Conservation (phyloP, 1,284 basidiomycete genomes). For the Ustilago tritici region DNA sequence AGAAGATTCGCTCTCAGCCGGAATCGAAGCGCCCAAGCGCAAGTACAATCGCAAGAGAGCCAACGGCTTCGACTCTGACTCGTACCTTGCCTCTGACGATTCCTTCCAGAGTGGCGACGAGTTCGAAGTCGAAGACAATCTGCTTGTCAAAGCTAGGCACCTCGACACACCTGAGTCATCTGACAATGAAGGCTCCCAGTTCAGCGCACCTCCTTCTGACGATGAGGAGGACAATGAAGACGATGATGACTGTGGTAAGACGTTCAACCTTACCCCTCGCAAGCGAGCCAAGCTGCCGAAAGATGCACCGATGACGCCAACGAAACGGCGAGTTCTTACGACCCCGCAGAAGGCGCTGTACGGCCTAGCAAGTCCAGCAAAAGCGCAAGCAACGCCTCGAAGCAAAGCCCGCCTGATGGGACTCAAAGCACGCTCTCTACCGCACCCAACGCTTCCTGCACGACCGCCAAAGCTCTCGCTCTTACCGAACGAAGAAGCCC, state of each 20-base stretch:
- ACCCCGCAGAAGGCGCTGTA: conserved; percentile 35
- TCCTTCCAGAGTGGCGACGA: conserved; percentile 51
- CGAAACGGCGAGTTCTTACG: conserved; percentile 38
- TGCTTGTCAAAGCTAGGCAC: conserved; percentile 46
- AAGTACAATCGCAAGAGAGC: conserved; percentile 29
- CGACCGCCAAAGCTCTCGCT: conserved; percentile 56
- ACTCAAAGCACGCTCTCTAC: conserved; percentile 37
- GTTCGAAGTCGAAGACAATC: conserved; percentile 43
- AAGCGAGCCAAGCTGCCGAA: conserved; percentile 33
- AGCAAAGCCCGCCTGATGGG: conserved; percentile 48
- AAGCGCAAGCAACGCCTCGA: conserved; percentile 46
- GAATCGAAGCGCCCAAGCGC: conserved; percentile 30
- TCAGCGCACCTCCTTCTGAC: conserved; percentile 21
- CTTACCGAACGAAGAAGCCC: conserved; percentile 35
- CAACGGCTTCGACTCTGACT: conserved; percentile 36
- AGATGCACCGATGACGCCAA: conserved; percentile 42
- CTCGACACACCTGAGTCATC: conserved; percentile 46
- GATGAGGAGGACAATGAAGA: conserved; percentile 32
- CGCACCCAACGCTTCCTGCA: conserved; percentile 52
- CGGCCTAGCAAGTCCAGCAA: conserved; percentile 42
- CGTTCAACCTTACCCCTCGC: conserved; percentile 37
- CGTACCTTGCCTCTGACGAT: conserved; percentile 48
- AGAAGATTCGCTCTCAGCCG: conserved; percentile 43
- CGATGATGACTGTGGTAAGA: conserved; percentile 33
- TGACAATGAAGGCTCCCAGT: conserved; percentile 44